A percentile compares a stretch with the other conserved stretches of the same genome.
phyloP scores from a whole-genome alignment of 2,329 filamentous ascomycete species.

The Ophiobolus disseminans region DNA sequence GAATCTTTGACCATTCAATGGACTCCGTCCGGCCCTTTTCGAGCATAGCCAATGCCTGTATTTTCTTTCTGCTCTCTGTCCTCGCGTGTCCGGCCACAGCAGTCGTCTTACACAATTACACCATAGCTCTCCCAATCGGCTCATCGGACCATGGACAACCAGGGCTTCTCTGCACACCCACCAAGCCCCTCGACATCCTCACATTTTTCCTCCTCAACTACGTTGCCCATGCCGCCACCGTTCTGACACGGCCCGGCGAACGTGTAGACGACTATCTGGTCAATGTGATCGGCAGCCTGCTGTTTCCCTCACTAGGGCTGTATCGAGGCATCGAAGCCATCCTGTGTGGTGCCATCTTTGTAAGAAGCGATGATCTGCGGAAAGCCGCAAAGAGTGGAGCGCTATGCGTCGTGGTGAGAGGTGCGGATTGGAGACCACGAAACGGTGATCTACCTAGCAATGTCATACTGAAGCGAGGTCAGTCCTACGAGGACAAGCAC shows the following conservation, averaged over 20 bases:
- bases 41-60: too few species aligned
- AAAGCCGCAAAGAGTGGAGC: conserved; percentile 37
- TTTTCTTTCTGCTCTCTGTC: too few species aligned
- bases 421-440: conserved; percentile 27
- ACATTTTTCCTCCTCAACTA: conserved; percentile 48
- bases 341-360: conserved; percentile 20
- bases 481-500: neutral
- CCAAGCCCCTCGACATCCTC: conserved; percentile 32
- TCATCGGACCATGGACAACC: conserved; percentile 25
- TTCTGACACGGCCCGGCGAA: conserved; percentile 42
- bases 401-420: conserved; percentile 38
- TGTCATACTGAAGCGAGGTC: conserved; percentile 13
- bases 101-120: conserved; percentile 25
- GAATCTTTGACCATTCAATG: too few species aligned
- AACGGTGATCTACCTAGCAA: conserved; percentile 20
- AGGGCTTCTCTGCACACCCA: conserved; percentile 32
- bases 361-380: conserved; percentile 20
- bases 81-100: conserved; percentile 7
- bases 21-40: too few species aligned
- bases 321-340: conserved; percentile 36
- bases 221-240: conserved; percentile 45
- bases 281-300: conserved; percentile 23
- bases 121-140: conserved; percentile 20
- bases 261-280: conserved; percentile 13
- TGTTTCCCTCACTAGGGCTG: conserved; percentile 34